Base-by-base conservation (phyloP, 305 asterid species). In the Fraxinus ornus region DNA sequence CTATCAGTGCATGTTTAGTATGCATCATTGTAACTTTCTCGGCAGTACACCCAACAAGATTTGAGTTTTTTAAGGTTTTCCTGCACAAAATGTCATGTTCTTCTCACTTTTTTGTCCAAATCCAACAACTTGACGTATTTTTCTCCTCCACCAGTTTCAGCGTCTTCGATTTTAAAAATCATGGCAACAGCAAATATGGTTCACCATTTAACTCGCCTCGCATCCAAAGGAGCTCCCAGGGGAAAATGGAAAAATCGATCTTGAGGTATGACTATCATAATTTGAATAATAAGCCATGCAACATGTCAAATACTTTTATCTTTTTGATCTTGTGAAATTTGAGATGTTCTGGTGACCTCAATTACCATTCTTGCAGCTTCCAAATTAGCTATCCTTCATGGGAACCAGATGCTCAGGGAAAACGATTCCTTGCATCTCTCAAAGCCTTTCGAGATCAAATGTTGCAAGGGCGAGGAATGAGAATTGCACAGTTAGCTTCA, bases 221-320 rank as follows among this genome's bases (percentile, higher is more conserved):
- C 52, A 82, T 78, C 35, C 89, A 83, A 86, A 92, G 98, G 89
- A 97, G 99, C 86, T 92, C 97, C 28, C 99, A 97, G 86, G 99
- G 99, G 77, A 97, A 97, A 90, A 91, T 97, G 98, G 99, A 97
- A 78, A 97, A 97, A 88, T 97, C 99, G 15, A 91, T 90, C 89
- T 82, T 97, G 88, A 93, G 99, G 99, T 96, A 87, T 2, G 80
- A 68, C 22, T n/a, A 71, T 75, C 80, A 30, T 57, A 28, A 17
- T 66, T 26, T 66, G n/a, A 66, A 66, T 28, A 66, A 52, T 73
- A 17, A 78, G 28, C 57, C 22, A 12, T 62, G 22, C 19, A 33
- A 28, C 26, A 10, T 60, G 66, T 62, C 44, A 17, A 32, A 7
- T 76, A n/a, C 17, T 55, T 81, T 0, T 5, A 1, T 32, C 17